A percentile compares a stretch with the other conserved stretches of the same genome.
Conservation (phyloP, 305 asterid genomes). For the Fraxinus floribunda region DNA sequence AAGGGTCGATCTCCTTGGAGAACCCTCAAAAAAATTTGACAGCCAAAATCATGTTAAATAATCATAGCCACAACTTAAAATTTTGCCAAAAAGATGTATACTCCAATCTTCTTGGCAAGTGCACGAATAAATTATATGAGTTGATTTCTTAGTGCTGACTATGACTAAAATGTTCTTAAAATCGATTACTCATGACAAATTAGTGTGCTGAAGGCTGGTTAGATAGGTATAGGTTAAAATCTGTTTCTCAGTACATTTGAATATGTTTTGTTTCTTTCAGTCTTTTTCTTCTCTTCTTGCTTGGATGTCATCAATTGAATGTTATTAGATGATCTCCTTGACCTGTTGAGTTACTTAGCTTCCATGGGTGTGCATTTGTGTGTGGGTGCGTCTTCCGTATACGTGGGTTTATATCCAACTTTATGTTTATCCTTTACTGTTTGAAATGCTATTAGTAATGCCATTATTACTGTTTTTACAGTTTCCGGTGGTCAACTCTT, state of each 20-base stretch:
- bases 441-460: not conserved
- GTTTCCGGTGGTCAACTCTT: constrained; percentile 1
- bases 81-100: not conserved
- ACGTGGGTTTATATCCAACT: not conserved
- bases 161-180: not conserved
- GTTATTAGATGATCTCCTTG: no score
- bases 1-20: no score
- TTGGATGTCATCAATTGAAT: no score
- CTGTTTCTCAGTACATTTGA: not conserved
- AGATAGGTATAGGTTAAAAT: not conserved
- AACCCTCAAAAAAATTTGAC: no score
- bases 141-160: not conserved
- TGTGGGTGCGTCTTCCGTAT: no score
- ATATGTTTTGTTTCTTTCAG: not conserved
- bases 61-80: not conserved
- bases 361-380: not conserved
- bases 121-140: not conserved
- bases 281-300: not conserved
- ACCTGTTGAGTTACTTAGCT: not conserved
- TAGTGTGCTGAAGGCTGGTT: not conserved
- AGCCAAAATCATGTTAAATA: not conserved
- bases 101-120: not conserved
- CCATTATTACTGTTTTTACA: not conserved
- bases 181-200: no score
- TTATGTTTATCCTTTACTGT: not conserved